Conservation (phyloP, 1,139 yeast species). For the Blastobotrys illinoisensis region DNA sequence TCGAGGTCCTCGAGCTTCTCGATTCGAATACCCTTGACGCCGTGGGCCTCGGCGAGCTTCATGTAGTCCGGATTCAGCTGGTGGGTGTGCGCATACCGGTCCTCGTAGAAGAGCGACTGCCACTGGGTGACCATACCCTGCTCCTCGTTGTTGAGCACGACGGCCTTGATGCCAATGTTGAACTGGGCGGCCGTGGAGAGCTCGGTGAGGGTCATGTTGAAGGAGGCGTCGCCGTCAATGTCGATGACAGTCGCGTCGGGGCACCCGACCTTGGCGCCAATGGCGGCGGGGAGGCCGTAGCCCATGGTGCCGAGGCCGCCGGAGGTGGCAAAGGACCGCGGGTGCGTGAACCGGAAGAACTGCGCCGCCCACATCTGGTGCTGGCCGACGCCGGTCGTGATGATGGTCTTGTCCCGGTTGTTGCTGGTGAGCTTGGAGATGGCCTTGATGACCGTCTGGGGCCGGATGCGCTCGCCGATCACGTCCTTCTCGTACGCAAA, state of each 20-base stretch:
- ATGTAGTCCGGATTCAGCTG: conserved; percentile 90
- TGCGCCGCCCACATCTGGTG: conserved; percentile 99
- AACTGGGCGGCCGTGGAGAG: conserved; percentile 93
- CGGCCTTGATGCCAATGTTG: conserved; percentile 79
- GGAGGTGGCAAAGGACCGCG: conserved; percentile 89
- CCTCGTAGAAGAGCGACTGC: conserved; percentile 96
- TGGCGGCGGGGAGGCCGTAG: conserved; percentile 93
- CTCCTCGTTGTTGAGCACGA: conserved; percentile 91
- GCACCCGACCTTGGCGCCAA: conserved; percentile 94
- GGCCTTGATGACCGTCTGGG: conserved; percentile 83
- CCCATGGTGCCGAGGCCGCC: conserved; percentile 99
- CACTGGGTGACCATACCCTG: conserved; percentile 99
- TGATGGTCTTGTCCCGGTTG: conserved; percentile 65
- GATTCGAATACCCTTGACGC: conserved; percentile 75
- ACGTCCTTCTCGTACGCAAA: conserved; percentile 66
- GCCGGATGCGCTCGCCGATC: conserved; percentile 71
- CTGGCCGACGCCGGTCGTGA: conserved; percentile 98
- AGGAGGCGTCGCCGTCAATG: conserved; percentile 97
- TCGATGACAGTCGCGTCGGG: conserved; percentile 95
- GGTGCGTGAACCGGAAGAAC: conserved; percentile 86
- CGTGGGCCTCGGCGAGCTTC: conserved; percentile 93
- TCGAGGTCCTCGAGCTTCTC: conserved; percentile 60
- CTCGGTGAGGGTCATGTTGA: conserved; percentile 94
- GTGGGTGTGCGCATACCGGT: conserved; percentile 94
- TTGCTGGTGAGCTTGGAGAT: conserved; percentile 65